Conservation (phyloP, 2,329 filamentous ascomycete species). For the Hansfordia pulvinata region DNA sequence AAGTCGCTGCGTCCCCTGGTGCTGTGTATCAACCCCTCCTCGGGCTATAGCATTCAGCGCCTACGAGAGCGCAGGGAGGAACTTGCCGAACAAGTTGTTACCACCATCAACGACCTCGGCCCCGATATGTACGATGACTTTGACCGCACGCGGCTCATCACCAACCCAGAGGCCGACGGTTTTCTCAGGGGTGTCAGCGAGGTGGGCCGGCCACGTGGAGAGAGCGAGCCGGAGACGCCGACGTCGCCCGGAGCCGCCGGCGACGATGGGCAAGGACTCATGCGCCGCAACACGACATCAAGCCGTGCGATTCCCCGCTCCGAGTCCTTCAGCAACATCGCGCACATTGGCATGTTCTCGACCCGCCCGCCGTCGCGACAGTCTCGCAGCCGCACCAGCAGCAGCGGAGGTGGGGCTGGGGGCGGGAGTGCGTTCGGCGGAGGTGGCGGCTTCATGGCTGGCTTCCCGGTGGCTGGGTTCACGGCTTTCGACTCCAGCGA, state of each 20-base stretch:
- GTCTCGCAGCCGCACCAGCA: conserved; percentile 57
- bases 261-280: conserved; percentile 15
- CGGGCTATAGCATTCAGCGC: conserved; percentile 69
- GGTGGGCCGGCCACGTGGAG: conserved; percentile 11
- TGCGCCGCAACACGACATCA: conserved; percentile 37
- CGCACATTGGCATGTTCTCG: conserved; percentile 78
- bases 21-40: conserved; percentile 71
- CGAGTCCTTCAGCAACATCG: conserved; percentile 87
- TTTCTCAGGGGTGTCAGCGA: conserved; percentile 15
- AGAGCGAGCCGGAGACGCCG: conserved; percentile 9
- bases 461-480: conserved; percentile 57
- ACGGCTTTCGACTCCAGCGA: conserved; percentile 53
- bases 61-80: conserved; percentile 60
- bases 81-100: conserved; percentile 71
- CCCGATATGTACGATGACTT: conserved; percentile 98
- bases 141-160: conserved; percentile 58
- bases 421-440: too few species aligned
- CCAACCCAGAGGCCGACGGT: conserved; percentile 31
- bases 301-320: conserved; percentile 58
- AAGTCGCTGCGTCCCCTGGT: conserved; percentile 86
- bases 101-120: conserved; percentile 87
- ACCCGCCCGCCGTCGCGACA: conserved; percentile 75
- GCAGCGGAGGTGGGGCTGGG: conserved; percentile 48
- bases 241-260: conserved; percentile 14
- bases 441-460: conserved; percentile 43